Base-by-base conservation (phyloP, 306 rosid genomes). In the Biancaea sappan region DNA sequence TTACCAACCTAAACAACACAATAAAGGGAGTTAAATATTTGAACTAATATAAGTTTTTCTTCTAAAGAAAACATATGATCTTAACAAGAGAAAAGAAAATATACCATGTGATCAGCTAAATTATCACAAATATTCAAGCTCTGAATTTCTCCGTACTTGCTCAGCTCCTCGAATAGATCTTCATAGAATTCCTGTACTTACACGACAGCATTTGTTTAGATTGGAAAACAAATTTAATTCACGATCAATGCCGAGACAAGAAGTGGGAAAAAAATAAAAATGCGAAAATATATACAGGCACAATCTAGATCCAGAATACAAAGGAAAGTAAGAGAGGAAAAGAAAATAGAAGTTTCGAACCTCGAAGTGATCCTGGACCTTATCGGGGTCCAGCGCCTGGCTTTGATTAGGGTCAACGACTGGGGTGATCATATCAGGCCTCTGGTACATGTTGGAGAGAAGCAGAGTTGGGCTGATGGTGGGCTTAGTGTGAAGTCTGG, bases 51-150 rank as follows among this genome's bases (percentile, higher is more conserved):
- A 7, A 56, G 37, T 8, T 16, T 15, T n/a, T 47, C 22, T 47
- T 47, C 1, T 16, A 60, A 34, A 60, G 4, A 34, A 4, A 29
- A 19, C 19, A 62, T 11, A 21, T 4, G 12, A 6, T 9, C 34
- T 16, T 2, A 44, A 12, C 0, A 15, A 31, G 7, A 18, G 8
- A 5, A 16, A 32, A 43, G 5, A 12, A 35, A 21, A 18, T 0
- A n/a, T 54, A 94, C 99, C 99, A 95, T 95, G 77, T 95, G 99
- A 77, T 95, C 99, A 9, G 99, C 99, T 79, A 95, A 81, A 76
- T 95, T 95, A 56, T 95, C 99, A 60, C 99, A 95, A 59, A 95
- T 95, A 73, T 95, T 95, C 84, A 95, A 82, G 85, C 99, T 95
- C 85, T 95, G 98, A 57, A 95, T 84, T 51, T 85, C 88, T 0